Evolutionary conservation across 257 asterid genomes (phyloP).

Genomic region (Petunia secreta): DNA sequence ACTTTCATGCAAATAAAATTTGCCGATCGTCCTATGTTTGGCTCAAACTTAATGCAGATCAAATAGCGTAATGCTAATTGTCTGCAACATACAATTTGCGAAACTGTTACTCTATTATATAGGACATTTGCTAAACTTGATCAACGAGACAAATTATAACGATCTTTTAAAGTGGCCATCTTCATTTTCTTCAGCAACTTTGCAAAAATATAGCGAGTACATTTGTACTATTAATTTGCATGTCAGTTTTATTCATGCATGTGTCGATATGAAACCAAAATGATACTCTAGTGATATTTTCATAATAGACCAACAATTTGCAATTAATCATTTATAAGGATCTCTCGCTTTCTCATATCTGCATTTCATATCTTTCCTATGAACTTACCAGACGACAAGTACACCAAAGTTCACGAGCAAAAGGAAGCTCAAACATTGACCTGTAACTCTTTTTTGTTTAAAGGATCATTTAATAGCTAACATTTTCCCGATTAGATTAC

Average conservation of each 20-base stretch:
- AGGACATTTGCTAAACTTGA: not conserved
- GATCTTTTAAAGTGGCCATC: not conserved
- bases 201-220: not conserved
- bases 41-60: too few species aligned
- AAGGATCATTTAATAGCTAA: not conserved
- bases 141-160: not conserved
- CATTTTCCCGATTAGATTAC: not conserved
- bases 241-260: not conserved
- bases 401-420: conserved; percentile 14
- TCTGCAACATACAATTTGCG: not conserved
- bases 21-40: too few species aligned
- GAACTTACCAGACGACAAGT: not conserved
- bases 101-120: not conserved
- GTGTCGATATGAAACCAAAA: not conserved
- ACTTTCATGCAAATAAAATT: too few species aligned
- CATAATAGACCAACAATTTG: not conserved
- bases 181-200: not conserved
- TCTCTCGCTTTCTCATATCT: not conserved
- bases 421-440: conserved; percentile 9
- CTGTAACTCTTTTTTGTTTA: not conserved
- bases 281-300: not conserved
- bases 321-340: not conserved
- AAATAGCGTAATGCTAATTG: too few species aligned
- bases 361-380: not conserved
- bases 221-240: not conserved